These are phyloP conservation scores for Pythium phragmitis DNA, from an alignment of 352 stramenopile genomes.

Conservation along the genomic window DNA sequence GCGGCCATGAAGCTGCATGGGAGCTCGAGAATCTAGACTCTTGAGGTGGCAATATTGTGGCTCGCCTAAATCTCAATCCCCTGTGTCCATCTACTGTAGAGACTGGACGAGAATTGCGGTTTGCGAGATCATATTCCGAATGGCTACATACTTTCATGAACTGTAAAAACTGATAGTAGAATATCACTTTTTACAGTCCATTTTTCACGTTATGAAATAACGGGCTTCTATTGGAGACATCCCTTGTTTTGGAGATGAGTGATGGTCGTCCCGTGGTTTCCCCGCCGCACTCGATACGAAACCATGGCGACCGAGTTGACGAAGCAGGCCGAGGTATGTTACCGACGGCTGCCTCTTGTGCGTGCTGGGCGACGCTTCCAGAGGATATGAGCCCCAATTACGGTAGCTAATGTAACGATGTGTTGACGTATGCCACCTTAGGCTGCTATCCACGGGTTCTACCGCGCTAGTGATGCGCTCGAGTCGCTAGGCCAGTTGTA, in stretches of 20 bases:
- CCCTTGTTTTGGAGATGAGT: too few relatives aligned
- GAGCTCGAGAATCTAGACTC: constrained; percentile 1
- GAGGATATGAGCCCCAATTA: background rate
- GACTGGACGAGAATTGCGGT: too few relatives aligned
- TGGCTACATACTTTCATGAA: too few relatives aligned
- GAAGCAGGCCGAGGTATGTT: constrained; percentile 54
- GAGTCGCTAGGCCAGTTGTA: constrained; percentile 49
- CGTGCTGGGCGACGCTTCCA: background rate
- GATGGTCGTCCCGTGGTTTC: background rate
- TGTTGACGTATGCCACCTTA: constrained; percentile 26
- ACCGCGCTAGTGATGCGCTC: constrained; percentile 51
- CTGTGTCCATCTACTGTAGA: too few relatives aligned
- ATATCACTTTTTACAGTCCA: too few relatives aligned
- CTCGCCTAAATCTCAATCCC: too few relatives aligned
- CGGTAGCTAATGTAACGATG: constrained; percentile 10
- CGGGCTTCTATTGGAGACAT: too few relatives aligned
- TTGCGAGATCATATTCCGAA: too few relatives aligned
- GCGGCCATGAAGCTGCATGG: background rate
- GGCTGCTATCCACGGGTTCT: constrained; percentile 62
- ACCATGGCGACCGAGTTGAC: constrained; percentile 67
- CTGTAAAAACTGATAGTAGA: too few relatives aligned
- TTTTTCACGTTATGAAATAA: too few relatives aligned
- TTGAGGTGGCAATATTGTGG: too few relatives aligned
- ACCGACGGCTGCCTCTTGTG: background rate
- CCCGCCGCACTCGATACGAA: background rate